These are phyloP conservation scores for Metarhizium brunneum DNA, from an alignment of 2,329 filamentous ascomycete species.

Conservation along the genomic window DNA sequence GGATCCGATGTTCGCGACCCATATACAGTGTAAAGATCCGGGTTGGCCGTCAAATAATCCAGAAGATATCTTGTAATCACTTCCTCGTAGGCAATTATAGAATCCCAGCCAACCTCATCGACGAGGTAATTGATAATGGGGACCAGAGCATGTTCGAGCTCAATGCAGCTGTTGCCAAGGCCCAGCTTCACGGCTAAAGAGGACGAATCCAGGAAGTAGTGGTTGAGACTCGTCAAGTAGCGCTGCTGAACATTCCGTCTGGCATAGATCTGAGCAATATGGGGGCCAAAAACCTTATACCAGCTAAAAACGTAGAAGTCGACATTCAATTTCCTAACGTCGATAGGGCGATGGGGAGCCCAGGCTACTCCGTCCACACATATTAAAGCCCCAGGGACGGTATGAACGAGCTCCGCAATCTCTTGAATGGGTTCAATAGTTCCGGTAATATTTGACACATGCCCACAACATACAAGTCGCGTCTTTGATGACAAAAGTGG, in stretches of 20 bases:
- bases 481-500: conserved; percentile 53
- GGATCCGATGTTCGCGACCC: conserved; percentile 3
- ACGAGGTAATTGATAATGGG: conserved; percentile 51
- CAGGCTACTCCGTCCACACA: conserved; percentile 70
- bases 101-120: conserved; percentile 35
- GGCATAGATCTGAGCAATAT: conserved; percentile 62
- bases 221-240: conserved; percentile 46
- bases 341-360: conserved; percentile 61
- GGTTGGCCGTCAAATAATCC: conserved; percentile 47
- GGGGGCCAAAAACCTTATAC: conserved; percentile 78
- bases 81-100: conserved; percentile 50
- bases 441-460: conserved; percentile 65
- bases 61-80: conserved; percentile 50
- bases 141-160: conserved; percentile 55
- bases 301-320: conserved; percentile 71
- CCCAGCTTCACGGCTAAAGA: conserved; percentile 59
- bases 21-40: conserved; percentile 26
- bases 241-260: conserved; percentile 41
- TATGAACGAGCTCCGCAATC: conserved; percentile 9
- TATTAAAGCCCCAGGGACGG: conserved; percentile 40
- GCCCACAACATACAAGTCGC: conserved; percentile 62
- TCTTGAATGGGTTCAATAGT: conserved; percentile 48
- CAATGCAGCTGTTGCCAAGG: conserved; percentile 61
- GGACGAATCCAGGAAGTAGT: conserved; percentile 56
- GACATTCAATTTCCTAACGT: conserved; percentile 58